Base-by-base conservation (phyloP, 768 basidiomycete species). In the Phaeotremella fagi region DNA sequence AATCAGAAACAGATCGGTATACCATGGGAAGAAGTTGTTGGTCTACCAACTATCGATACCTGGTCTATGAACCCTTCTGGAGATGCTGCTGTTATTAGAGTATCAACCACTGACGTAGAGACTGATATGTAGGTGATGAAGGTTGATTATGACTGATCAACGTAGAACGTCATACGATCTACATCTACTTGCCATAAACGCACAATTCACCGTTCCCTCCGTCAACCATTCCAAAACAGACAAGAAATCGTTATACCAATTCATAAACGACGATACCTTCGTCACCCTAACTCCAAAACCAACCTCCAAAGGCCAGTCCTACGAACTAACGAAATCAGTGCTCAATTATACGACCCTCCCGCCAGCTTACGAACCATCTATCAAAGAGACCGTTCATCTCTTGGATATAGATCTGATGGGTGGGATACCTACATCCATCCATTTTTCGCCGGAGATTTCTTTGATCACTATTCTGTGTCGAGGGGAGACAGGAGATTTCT, bases 61-160 rank as follows among this genome's bases (percentile, higher is more conserved):
- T 59, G 57, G 57, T 52, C 57, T 16, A 22, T 59, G 31, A 59
- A 59, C 35, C 57, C 57, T 24, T 18, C 38, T n/a, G 57, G 57
- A 22, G 57, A 59, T 44, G 57, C 57, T 22, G 57, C 57, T 4
- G 50, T 59, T 16, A 54, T 55, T 7, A 7, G 52, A 20, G 51
- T 50, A 3, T 23, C 41, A 3, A 52, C 27, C 6, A 23, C 12
- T 28, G 54, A 56, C 24, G 25, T 28, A 4, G 12, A 11, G 38
- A 41, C 11, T 20, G 38, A 41, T 18, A 12, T 6, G 38, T 41
- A 41, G 6, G 38, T 22, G 9, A 9, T 35, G 11, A 9, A 9
- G 11, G 11, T 35, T 35, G 11, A 9, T 35, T n/a, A 9, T 35
- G 33, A 35, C 33, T 35, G 33, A 35, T 35, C 33, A 4, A 3